Evolutionary conservation across 495 filamentous ascomycete species (phyloP).

Genomic region (Penicillium mononematosum): DNA sequence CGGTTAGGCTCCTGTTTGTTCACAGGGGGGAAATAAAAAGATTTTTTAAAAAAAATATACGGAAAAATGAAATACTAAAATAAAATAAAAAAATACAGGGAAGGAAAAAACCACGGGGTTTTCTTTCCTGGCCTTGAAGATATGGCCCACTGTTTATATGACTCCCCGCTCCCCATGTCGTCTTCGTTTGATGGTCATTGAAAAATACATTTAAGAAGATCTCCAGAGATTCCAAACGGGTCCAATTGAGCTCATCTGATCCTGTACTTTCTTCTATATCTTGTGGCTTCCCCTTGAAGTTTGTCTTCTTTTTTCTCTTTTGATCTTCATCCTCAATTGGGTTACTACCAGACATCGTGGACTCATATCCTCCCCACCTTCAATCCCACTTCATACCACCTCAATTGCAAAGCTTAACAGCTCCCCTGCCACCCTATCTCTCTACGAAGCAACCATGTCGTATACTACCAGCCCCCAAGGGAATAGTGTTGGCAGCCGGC

Average conservation of each 20-base stretch:
- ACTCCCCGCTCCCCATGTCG: constrained; percentile 43
- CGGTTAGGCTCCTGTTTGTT: constrained; percentile 45
- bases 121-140: constrained; percentile 27
- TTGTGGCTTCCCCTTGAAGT: constrained; percentile 7
- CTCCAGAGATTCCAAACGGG: constrained; percentile 19
- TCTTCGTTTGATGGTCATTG: constrained; percentile 25
- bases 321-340: constrained; percentile 10
- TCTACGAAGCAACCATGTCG: constrained; percentile 31
- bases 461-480: constrained; percentile 27
- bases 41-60: constrained; percentile 1
- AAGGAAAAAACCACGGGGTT: constrained; percentile 20
- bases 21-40: constrained; percentile 16
- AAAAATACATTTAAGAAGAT: constrained; percentile 24
- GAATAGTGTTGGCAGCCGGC: constrained; percentile 16
- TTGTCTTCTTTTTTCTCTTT: constrained; percentile 14
- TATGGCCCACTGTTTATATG: constrained; percentile 46
- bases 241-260: constrained; percentile 24
- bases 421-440: constrained; percentile 6
- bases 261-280: constrained; percentile 20
- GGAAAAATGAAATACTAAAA: constrained; percentile 9
- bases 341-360: constrained; percentile 5
- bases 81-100: constrained; percentile 8
- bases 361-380: constrained; percentile 12
- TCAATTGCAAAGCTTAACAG: constrained; percentile 9
- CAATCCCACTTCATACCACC: constrained; percentile 13